Evolutionary conservation across 176 grass and related monocot genomes (phyloP).

Genomic region (Luzula sylvatica): DNA sequence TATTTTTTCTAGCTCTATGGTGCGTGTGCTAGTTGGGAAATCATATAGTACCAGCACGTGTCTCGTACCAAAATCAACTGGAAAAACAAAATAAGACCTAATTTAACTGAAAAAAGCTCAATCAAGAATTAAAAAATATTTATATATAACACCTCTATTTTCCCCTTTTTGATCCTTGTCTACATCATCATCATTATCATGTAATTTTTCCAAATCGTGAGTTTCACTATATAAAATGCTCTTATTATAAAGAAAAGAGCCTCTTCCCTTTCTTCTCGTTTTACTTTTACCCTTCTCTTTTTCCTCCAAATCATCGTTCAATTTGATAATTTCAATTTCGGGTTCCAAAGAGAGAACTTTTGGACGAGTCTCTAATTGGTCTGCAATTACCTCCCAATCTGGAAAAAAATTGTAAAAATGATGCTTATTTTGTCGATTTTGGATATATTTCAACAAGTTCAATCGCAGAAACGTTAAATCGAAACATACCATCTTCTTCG

Average conservation of each 20-base stretch:
- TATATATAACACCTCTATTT: constrained; percentile 1
- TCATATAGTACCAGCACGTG: constrained; percentile 74
- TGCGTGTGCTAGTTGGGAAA: constrained; percentile 42
- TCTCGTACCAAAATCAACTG: constrained; percentile 40
- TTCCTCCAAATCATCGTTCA: constrained; percentile 13
- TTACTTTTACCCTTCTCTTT: constrained; percentile 31
- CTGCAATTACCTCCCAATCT: constrained; percentile 87
- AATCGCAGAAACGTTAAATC: no score
- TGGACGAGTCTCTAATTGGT: constrained; percentile 29
- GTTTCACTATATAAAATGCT: constrained; percentile 81
- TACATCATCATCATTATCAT: constrained; percentile 17
- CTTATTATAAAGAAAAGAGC: constrained; percentile 77
- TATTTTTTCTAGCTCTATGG: constrained; percentile 60
- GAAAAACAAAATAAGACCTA: constrained; percentile 25
- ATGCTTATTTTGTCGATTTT: no score
- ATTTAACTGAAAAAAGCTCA: not conserved
- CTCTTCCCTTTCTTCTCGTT: constrained; percentile 73
- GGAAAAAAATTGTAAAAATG: constrained; percentile 13
- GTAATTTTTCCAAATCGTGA: constrained; percentile 23
- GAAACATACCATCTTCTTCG: constrained; percentile 48
- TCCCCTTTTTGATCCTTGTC: not conserved
- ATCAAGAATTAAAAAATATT: no score
- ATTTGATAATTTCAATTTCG: not conserved
- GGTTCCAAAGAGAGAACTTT: constrained; percentile 22
- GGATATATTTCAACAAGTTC: no score